Base-by-base conservation (phyloP, 192 early-diverging fungal species). In the Coemansia sp. region DNA sequence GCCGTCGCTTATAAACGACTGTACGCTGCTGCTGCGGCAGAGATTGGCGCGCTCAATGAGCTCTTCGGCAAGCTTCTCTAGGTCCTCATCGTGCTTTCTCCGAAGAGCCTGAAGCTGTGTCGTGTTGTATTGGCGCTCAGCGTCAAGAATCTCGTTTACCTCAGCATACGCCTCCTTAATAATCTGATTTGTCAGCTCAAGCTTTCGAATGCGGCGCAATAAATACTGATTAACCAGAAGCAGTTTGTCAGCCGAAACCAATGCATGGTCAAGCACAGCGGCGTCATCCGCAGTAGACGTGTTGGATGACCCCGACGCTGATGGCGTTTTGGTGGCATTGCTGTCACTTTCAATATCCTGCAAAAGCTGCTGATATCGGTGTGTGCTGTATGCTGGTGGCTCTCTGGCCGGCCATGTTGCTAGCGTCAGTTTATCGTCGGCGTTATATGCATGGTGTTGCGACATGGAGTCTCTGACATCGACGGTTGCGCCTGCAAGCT, bases 161-260 rank as follows among this genome's bases (percentile, higher is more conserved):
- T 74, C 78, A 14, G 57, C 31, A 34, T 80, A 80, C 23, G 78
- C 78, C 67, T 80, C 78, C 25, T 60, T 63, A 38, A 74, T 53
- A 38, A 80, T 71, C 60, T 74, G 78, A 58, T 80, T 80, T n/a
- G 68, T 71, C 48, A 80, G 63, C 73, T 80, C 77, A 7, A 80
- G 77, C 50, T 80, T 80, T 55, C 77, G 77, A 28, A 80, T 68
- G 20, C 77, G 68, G 34, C 77, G 72, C 63, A 71, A 50, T 37
- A 80, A 48, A 24, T 74, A 66, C 37, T 67, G 58, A 56, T 74
- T 80, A 24, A 60, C 58, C 11, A 56, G 36, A 5, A 69, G 54
- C 10, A 69, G 60, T 25, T 56, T 63, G 14, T 63, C 61, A 0
- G 48, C 36, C 1, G 61, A 63, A 6, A 56, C 24, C 11, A 36